Conservation (phyloP, 768 basidiomycete species). For the Krasilnikovozyma curviuscula region DNA sequence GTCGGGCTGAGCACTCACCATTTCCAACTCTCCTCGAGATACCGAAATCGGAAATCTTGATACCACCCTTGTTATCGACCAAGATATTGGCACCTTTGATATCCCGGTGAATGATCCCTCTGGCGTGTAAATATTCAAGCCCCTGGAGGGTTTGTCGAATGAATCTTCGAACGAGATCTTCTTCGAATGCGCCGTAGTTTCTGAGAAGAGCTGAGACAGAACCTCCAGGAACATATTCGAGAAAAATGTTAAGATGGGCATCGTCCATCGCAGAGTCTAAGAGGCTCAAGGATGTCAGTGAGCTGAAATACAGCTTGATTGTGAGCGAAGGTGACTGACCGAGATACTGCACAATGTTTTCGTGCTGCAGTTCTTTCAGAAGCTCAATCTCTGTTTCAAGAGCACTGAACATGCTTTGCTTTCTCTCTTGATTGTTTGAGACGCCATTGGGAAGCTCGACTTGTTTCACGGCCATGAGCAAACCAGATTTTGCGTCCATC, state of each 20-base stretch:
- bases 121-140: slow-evolving; percentile 73
- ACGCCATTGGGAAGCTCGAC: slow-evolving; percentile 74
- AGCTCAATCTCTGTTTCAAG: slow-evolving; percentile 25
- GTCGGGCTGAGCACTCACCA: slow-evolving; percentile 39
- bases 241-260: slow-evolving; percentile 79
- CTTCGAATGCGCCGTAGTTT: slow-evolving; percentile 88
- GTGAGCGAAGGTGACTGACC: slow-evolving; percentile 36
- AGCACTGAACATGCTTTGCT: slow-evolving; percentile 78
- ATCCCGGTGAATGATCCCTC: slow-evolving; percentile 89
- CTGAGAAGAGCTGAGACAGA: slow-evolving; percentile 74
- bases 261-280: slow-evolving; percentile 85
- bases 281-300: not conserved
- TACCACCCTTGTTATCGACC: slow-evolving; percentile 90
- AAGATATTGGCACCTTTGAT: slow-evolving; percentile 99
- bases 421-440: slow-evolving; percentile 73
- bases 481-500: slow-evolving; percentile 75
- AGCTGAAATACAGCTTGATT: not conserved
- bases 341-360: slow-evolving; percentile 40
- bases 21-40: slow-evolving; percentile 95
- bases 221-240: slow-evolving; percentile 91
- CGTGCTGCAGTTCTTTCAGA: slow-evolving; percentile 12
- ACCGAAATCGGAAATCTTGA: slow-evolving; percentile 93
- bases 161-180: slow-evolving; percentile 75
- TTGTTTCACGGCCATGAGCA: slow-evolving; percentile 95
- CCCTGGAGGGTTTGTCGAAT: slow-evolving; percentile 79